Conservation (phyloP, 2,329 filamentous ascomycete genomes). For the Colletotrichum orbiculare region DNA sequence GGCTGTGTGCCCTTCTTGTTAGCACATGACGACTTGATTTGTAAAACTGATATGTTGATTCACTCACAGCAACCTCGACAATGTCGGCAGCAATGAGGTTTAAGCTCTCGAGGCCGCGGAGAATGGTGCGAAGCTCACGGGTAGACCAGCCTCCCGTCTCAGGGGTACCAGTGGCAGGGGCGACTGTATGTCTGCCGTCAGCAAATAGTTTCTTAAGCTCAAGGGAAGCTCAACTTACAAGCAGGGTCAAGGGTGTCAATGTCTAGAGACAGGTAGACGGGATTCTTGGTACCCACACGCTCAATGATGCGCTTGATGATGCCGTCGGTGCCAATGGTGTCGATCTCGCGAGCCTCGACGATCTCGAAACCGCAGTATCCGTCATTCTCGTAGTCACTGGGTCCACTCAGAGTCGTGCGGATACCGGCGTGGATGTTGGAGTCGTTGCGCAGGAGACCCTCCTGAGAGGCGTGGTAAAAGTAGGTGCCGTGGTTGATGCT, state of each 20-base stretch:
- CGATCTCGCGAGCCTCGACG: constrained; percentile 74
- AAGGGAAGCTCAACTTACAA: constrained; percentile 47
- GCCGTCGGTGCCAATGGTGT: constrained; percentile 68
- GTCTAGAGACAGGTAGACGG: constrained; percentile 85
- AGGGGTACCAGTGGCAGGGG: constrained; percentile 79
- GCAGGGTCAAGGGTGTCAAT: constrained; percentile 91
- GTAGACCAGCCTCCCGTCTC: constrained; percentile 83
- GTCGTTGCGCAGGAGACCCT: constrained; percentile 83
- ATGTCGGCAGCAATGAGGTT: constrained; percentile 79
- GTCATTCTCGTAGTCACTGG: constrained; percentile 86
- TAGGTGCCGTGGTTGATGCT: constrained; percentile 89
- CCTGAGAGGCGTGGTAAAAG: constrained; percentile 84
- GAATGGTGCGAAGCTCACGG: constrained; percentile 76
- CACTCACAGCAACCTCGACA: constrained; percentile 73
- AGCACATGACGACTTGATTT: background rate
- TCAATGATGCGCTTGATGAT: constrained; percentile 84
- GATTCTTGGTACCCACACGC: constrained; percentile 77
- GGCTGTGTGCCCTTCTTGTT: constrained; percentile 50
- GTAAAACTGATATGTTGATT: background rate
- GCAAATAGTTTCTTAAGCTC: background rate
- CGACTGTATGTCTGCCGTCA: constrained; percentile 56
- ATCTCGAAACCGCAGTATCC: constrained; percentile 88
- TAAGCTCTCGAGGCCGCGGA: constrained; percentile 74
- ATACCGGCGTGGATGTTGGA: constrained; percentile 90
- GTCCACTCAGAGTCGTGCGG: constrained; percentile 81